phyloP scores from a whole-genome alignment of 768 basidiomycete species.

The Kwoniella botswanensis region DNA sequence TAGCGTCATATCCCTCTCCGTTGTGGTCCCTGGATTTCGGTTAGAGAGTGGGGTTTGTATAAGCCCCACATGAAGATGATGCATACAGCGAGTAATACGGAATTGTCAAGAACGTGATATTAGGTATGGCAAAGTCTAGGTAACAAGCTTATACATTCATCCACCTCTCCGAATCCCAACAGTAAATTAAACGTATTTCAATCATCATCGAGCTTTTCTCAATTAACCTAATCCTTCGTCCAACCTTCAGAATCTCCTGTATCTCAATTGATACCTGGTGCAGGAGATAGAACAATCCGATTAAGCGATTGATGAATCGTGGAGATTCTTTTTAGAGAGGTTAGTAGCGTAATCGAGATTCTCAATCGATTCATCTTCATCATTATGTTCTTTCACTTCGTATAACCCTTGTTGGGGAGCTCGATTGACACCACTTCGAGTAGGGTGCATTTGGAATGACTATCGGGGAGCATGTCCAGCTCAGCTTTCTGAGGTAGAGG shows the following conservation, averaged over 20 bases:
- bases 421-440: slow-evolving; percentile 2
- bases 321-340: slow-evolving; percentile 7
- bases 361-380: slow-evolving; percentile 7
- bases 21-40: no score
- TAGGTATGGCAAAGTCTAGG: no score
- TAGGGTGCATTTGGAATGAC: slow-evolving; percentile 1
- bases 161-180: no score
- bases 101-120: no score
- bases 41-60: no score
- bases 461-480: neutral
- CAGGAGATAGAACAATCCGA: no score
- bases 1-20: neutral
- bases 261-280: neutral
- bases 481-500: no score
- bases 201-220: no score
- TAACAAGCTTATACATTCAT: no score
- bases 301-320: neutral
- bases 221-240: neutral
- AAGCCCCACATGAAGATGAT: no score
- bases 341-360: slow-evolving; percentile 12
- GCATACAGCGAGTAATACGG: no score
- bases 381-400: slow-evolving; percentile 6
- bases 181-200: no score
- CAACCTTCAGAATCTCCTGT: neutral
- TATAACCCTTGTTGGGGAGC: neutral